Conservation (phyloP, 2,329 filamentous ascomycete species). For the Zalaria sp. region DNA sequence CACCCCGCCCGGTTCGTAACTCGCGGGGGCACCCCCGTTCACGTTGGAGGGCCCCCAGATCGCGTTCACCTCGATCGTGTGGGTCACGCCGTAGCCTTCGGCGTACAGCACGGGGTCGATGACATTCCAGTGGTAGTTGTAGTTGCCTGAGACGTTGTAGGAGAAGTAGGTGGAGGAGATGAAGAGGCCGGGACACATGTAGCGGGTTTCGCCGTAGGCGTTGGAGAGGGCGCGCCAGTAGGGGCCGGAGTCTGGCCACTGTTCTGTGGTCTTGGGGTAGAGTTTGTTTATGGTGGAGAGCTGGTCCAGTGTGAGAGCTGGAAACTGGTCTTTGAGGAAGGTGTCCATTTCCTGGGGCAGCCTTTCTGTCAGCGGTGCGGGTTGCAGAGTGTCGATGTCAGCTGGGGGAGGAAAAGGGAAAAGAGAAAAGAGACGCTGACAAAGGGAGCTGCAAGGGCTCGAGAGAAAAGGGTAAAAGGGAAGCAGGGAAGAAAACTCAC, state of each 20-base stretch:
- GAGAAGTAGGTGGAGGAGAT: constrained; percentile 30
- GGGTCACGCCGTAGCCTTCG: constrained; percentile 47
- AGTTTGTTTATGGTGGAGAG: constrained; percentile 37
- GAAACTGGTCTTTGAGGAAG: constrained; percentile 46
- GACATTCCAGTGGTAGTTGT: constrained; percentile 43
- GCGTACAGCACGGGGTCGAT: constrained; percentile 40
- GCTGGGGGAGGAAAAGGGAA: too few relatives aligned
- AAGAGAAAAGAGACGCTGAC: too few relatives aligned
- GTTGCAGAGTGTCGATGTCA: too few relatives aligned
- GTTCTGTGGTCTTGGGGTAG: constrained; percentile 29
- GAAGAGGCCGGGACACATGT: constrained; percentile 49
- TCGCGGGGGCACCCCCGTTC: constrained; percentile 33
- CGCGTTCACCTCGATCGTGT: constrained; percentile 51
- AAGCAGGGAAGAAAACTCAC: constrained; percentile 19
- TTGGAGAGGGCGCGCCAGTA: constrained; percentile 46
- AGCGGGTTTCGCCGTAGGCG: constrained; percentile 51
- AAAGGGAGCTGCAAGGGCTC: too few relatives aligned
- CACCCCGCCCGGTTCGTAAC: constrained; percentile 36
- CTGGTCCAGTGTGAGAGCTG: constrained; percentile 36
- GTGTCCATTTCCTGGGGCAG: constrained; percentile 17
- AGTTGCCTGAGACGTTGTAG: constrained; percentile 9
- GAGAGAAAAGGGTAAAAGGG: too few relatives aligned
- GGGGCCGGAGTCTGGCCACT: constrained; percentile 33
- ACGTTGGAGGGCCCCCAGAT: constrained; percentile 52
- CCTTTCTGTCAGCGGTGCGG: too few relatives aligned